phyloP scores from a whole-genome alignment of 768 basidiomycete species.

The Panaeolus cyanescens region DNA sequence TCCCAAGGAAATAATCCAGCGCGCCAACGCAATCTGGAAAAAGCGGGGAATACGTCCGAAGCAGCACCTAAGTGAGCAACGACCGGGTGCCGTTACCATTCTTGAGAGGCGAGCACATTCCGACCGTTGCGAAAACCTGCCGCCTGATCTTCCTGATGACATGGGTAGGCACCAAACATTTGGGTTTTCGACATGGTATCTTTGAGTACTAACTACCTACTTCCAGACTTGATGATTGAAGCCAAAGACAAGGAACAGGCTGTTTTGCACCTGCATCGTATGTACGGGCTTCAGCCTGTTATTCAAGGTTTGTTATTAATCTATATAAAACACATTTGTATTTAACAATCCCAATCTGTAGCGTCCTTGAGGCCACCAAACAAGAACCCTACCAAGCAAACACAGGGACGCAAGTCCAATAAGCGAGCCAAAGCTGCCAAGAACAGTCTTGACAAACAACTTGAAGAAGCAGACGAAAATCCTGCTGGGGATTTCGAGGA shows the following conservation, averaged over 20 bases:
- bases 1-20: conserved; percentile 66
- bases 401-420: conserved; percentile 44
- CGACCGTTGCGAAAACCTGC: conserved; percentile 74
- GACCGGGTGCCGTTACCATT: conserved; percentile 78
- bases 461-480: conserved; percentile 6
- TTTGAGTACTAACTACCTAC: conserved; percentile 8
- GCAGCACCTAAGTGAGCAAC: conserved; percentile 90
- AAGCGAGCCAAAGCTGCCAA: conserved; percentile 27
- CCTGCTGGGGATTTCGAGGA: not conserved
- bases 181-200: conserved; percentile 9
- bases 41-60: conserved; percentile 83
- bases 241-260: conserved; percentile 95
- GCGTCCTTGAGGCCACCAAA: conserved; percentile 46
- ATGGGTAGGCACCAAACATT: conserved; percentile 46
- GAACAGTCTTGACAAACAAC: conserved; percentile 3
- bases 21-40: conserved; percentile 73
- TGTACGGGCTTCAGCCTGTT: conserved; percentile 72
- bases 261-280: conserved; percentile 80
- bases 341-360: conserved; percentile 12
- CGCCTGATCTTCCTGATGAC: conserved; percentile 63
- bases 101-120: conserved; percentile 91
- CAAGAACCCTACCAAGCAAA: conserved; percentile 42
- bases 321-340: conserved; percentile 5
- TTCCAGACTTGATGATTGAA: conserved; percentile 86
- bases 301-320: conserved; percentile 47